Evolutionary conservation across 108 stramenopile species (phyloP), one percentile per base, ranked within the genome.

Genomic region (Craspedostauros australis): DNA sequence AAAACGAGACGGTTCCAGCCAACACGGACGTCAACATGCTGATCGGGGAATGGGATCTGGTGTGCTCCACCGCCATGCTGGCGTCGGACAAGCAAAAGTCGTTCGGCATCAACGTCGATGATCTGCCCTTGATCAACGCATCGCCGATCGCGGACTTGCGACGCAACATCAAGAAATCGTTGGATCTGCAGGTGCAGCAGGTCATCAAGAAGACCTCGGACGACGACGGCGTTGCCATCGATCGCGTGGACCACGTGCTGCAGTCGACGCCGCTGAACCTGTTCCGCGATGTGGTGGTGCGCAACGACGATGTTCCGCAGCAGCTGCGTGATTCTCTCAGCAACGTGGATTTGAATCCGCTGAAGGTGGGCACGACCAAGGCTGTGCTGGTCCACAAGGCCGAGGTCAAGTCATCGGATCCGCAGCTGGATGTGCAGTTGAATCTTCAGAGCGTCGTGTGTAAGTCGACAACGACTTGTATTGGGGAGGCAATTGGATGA

Each of bases 311-410:
- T n/a, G n/a, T n/a, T n/a, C n/a, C n/a, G n/a, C n/a, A n/a, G n/a
- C n/a, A n/a, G n/a, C n/a, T 77, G 1, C 67, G 61, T 6, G 72
- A 57, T 23, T 30, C 57, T 5, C 29, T 88, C 12, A 43, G 54
- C 1, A 40, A 50, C 12, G n/a, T 86, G 20, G 69, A 75, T 34
- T 48, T 88, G 23, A 89, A 85, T 71, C 87, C 87, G 9, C 38
- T 89, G 20, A 20, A 75, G 50, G 71, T 89, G 5, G 73, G 46
- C 22, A 64, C 80, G 5, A 27, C 54, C 16, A 85, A 85, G 68
- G 62, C 80, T 1, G 68, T 80, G 3, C 57, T 89, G 33, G 49
- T 80, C 14, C 88, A 89, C 68, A 83, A 81, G 61, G 88, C 88
- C 3, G 64, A 79, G 51, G 70, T 83, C 16, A 66, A 79, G 45